Evolutionary conservation across 179 eudicot genomes (phyloP), one percentile per base, ranked within the genome.

Genomic region (Gypsophila paniculata): DNA sequence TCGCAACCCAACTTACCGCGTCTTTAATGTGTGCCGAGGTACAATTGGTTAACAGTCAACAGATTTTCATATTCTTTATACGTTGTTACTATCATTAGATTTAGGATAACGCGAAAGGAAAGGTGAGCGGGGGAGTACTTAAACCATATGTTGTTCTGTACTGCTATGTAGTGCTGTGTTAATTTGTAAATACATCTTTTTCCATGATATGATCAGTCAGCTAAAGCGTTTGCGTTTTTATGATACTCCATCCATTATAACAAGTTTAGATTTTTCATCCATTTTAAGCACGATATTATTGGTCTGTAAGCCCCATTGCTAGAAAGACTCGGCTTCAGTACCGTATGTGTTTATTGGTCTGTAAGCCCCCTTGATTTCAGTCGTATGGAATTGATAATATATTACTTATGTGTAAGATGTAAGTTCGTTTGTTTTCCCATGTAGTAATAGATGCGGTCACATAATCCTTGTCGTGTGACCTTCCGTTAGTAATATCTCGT

Each of bases 1-100:
- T 85, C 72, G 19, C 88, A 89, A 77, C 79, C 70, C 74, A 82
- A 86, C 32, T 72, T 87, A 48, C 93, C 88, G 60, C 85, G 87
- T 82, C 39, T 19, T 9, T 71, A 44, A 62, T 23, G 14, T 21
- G 76, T 25, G 14, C 61, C 61, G 49, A 53, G 74, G 52, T 72
- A 34, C 63, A 26, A 59, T 22, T 36, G 55, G n/a, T 0, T 62
- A 23, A 49, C 59, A 25, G 15, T 10, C 51, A 9, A 68, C 60
- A 53, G 49, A 25, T 8, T 51, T n/a, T 10, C 19, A 51, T 68
- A 68, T 68, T 51, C 58, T 68, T 68, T 68, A 68, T 68, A 48
- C 32, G 71, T 68, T 51, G 59, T 21, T 66, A 2, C 38, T 0
- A 44, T 25, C 39, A 1, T 26, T 68, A 42, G 71, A 67, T 65